Evolutionary conservation across 176 grass and related monocot species (phyloP), one percentile per base, ranked within the genome.

Genomic region (Zoysia japonica): DNA sequence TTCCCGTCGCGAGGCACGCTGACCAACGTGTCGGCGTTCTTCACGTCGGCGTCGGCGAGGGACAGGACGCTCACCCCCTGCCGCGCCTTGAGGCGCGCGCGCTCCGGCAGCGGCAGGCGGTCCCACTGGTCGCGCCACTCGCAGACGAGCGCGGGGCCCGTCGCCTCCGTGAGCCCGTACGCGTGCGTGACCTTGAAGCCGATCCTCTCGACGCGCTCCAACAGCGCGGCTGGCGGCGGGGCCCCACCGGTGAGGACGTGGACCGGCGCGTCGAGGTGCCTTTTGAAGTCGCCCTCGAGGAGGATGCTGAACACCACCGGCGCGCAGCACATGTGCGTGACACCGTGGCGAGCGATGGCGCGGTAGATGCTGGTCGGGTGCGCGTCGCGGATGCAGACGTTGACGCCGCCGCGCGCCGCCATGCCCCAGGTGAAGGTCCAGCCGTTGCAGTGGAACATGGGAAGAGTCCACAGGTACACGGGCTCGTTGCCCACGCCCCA

Each of bases 401-500:
- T 94, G 75, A 62, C 77, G 72, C 85, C 92, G 67, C 92, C 92
- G 12, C 88, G 83, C 0, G 86, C 92, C 11, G 92, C 92, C 47
- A 91, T 61, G 71, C 92, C 92, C 92, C 92, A 94, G 0, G 92
- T 85, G 83, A 94, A 91, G 17, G 88, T 89, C 92, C 92, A 94
- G 4, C 92, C 92, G 69, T 94, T 94, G 85, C 88, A 89, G 80
- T 94, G 92, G 86, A 94, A 94, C 92, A 94, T 94, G 69, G 92
- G 92, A 6, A 94, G 92, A 11, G 92, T 86, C 92, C 92, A 94
- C 2, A 94, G 80, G 74, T 94, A 94, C 13, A 94, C 89, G 11
- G 92, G 89, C 72, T 89, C 83, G 40, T 38, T 60, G 28, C 72
- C 72, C 9, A 94, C 69, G 38, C 56, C 88, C 92, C 92, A 89